These are phyloP conservation scores for Isochrysis galbana DNA, from an alignment of 78 protist genomes.

Conservation along the genomic window DNA sequence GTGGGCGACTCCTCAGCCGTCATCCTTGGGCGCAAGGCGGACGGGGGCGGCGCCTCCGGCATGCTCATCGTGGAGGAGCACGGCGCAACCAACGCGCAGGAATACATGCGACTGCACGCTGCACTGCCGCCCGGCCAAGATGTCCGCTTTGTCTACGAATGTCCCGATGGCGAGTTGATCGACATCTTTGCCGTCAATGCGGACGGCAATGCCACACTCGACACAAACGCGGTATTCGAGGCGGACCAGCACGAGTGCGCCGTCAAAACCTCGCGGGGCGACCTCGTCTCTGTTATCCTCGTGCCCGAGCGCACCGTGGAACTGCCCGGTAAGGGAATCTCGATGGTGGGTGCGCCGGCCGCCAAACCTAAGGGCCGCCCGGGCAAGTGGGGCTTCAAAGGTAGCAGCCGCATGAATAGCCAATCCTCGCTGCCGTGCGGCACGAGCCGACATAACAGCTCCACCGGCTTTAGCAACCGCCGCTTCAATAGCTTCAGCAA, in stretches of 20 bases:
- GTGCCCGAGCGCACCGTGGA: neutral
- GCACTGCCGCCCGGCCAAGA: no score
- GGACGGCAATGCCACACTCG: neutral
- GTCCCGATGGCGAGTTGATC: neutral
- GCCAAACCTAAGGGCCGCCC: no score
- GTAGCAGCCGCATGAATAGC: no score
- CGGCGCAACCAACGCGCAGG: neutral
- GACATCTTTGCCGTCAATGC: neutral
- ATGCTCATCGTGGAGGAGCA: neutral
- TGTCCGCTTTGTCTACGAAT: neutral
- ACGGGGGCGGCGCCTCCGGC: neutral
- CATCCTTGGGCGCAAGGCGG: neutral
- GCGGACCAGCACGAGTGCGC: neutral
- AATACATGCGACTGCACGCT: neutral
- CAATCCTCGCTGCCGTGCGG: no score
- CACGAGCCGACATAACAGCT: no score
- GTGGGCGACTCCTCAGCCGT: neutral
- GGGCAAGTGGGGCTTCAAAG: no score
- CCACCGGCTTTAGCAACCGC: no score
- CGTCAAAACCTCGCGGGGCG: neutral
- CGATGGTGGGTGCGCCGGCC: no score
- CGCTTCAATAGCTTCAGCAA: no score
- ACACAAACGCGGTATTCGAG: neutral
- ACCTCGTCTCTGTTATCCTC: neutral
- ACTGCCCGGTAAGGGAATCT: no score